Evolutionary conservation across 225 moss, liverwort and hornwort species (phyloP).

Genomic region (Marchantia polymorpha): DNA sequence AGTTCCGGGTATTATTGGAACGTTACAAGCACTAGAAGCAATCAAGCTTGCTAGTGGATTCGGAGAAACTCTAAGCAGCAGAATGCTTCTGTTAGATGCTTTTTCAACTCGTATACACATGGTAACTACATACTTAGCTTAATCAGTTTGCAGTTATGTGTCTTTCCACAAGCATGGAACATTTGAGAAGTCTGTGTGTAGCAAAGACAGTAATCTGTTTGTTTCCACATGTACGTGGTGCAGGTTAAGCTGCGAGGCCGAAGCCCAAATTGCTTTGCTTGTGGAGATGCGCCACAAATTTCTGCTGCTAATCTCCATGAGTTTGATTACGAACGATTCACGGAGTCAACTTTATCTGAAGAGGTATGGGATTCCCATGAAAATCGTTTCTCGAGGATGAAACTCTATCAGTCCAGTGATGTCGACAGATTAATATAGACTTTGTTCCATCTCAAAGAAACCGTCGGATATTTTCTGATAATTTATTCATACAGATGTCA

Average conservation of each 20-base stretch:
- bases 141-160: no score
- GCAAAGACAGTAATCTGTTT: not conserved
- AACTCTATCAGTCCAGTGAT: not conserved
- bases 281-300: constrained; percentile 67
- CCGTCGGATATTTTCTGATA: not conserved
- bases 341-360: constrained; percentile 73
- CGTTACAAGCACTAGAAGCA: constrained; percentile 78
- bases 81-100: constrained; percentile 81
- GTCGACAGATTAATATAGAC: not conserved
- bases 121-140: constrained; percentile 28
- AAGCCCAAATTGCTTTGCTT: constrained; percentile 57
- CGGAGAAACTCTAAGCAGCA: constrained; percentile 69
- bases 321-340: constrained; percentile 72
- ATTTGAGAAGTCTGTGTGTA: not conserved
- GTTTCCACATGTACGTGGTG: not conserved
- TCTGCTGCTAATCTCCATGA: constrained; percentile 42
- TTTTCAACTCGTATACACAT: constrained; percentile 66
- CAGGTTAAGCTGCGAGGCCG: constrained; percentile 70
- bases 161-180: not conserved
- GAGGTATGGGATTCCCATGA: constrained; percentile 28
- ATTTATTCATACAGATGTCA: not conserved
- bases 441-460: not conserved
- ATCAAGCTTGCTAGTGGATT: constrained; percentile 70
- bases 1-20: constrained; percentile 88
- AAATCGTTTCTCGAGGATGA: not conserved